phyloP scores from a whole-genome alignment of 352 stramenopile genomes.

The Globisporangium rhizosaccharum region DNA sequence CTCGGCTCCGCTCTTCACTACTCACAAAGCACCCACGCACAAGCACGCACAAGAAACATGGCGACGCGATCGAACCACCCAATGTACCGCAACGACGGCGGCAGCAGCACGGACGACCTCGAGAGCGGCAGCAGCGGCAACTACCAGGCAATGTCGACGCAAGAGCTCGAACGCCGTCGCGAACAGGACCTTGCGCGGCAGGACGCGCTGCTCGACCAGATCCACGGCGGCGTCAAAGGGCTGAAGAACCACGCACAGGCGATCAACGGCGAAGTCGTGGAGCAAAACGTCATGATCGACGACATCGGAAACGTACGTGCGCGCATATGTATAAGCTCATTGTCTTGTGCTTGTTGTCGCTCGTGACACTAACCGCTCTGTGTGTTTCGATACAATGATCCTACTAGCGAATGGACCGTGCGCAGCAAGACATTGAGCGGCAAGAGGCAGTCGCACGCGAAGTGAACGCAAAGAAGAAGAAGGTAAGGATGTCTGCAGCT shows the following conservation, averaged over 20 bases:
- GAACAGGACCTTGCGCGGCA: constrained; percentile 51
- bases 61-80: constrained; percentile 30
- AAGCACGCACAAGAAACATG: not conserved
- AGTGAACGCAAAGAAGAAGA: constrained; percentile 70
- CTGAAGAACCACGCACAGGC: constrained; percentile 80
- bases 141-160: constrained; percentile 61
- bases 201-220: constrained; percentile 72
- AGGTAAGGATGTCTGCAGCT: constrained; percentile 18
- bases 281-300: constrained; percentile 82
- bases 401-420: constrained; percentile 54
- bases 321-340: not conserved
- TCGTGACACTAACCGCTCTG: not conserved
- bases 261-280: constrained; percentile 81
- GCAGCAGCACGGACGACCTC: constrained; percentile 6
- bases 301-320: constrained; percentile 63
- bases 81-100: constrained; percentile 19
- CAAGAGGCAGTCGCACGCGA: constrained; percentile 51
- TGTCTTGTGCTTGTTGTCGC: not conserved
- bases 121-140: constrained; percentile 12
- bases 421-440: constrained; percentile 52
- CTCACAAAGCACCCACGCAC: no score
- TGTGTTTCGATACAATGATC: constrained; percentile 3
- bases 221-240: constrained; percentile 67
- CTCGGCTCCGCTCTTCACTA: no score
- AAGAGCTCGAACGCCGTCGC: constrained; percentile 61